These are phyloP conservation scores for Ceriops tagal DNA, from an alignment of 345 rosid species.

Conservation along the genomic window DNA sequence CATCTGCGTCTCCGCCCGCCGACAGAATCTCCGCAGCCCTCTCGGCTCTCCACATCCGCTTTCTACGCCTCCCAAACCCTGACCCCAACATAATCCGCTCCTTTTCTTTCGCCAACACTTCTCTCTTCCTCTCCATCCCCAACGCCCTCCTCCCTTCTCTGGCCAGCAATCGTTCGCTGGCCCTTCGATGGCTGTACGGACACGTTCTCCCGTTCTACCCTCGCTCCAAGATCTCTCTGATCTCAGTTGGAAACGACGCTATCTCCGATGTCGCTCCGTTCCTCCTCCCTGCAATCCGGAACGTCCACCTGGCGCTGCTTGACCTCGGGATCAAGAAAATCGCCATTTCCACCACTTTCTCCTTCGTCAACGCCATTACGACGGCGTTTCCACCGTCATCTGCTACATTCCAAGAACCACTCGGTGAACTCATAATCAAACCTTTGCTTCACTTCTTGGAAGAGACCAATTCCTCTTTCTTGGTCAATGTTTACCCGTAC, in stretches of 20 bases:
- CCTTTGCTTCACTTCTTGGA: conserved; percentile 76
- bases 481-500: conserved; percentile 79
- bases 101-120: conserved; percentile 73
- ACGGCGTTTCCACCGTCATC: conserved; percentile 80
- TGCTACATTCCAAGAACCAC: conserved; percentile 64
- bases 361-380: conserved; percentile 61
- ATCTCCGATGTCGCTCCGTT: conserved; percentile 40
- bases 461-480: conserved; percentile 69
- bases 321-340: conserved; percentile 65
- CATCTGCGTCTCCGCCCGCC: conserved; percentile 25
- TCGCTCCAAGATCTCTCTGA: conserved; percentile 61
- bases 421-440: conserved; percentile 45
- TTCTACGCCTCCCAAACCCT: conserved; percentile 58
- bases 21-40: conserved; percentile 44
- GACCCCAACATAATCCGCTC: conserved; percentile 59
- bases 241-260: conserved; percentile 77
- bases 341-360: conserved; percentile 76
- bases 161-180: conserved; percentile 72
- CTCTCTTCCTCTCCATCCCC: conserved; percentile 81
- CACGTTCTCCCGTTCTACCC: conserved; percentile 84
- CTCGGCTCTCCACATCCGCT: conserved; percentile 41
- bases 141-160: conserved; percentile 57
- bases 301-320: conserved; percentile 46
- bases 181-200: conserved; percentile 63
- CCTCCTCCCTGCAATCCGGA: conserved; percentile 67